Percentiles rank a stretch among this genome's conserved stretches.
phyloP scores from a whole-genome alignment of 331 rosid species.

The Acacia concinna region DNA sequence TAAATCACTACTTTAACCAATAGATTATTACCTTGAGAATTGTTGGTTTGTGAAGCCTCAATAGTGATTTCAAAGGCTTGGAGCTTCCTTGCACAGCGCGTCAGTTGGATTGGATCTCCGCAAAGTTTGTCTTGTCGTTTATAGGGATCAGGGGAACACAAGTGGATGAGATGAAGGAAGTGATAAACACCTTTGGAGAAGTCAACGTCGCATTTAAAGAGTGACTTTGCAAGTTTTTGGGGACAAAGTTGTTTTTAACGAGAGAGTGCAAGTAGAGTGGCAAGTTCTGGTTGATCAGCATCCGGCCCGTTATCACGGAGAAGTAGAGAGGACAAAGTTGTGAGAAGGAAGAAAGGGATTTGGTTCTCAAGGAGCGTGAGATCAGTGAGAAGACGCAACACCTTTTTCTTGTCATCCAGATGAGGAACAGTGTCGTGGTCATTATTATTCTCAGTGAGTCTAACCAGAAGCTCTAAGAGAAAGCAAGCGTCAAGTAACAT shows the following conservation, averaged over 20 bases:
- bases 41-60: neutral
- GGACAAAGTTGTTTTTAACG: neutral
- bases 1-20: no score
- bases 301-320: accelerated
- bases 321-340: neutral
- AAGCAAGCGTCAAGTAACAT: constrained; percentile 25
- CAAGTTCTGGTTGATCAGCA: neutral
- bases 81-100: neutral
- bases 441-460: neutral
- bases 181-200: neutral
- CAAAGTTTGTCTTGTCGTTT: no score
- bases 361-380: constrained; percentile 38
- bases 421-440: neutral
- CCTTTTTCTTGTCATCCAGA: neutral
- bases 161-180: neutral
- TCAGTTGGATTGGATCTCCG: neutral
- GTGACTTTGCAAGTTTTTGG: neutral
- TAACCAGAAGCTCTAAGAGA: neutral
- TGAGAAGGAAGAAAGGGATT: constrained; percentile 35
- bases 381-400: constrained; percentile 14
- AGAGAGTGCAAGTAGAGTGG: neutral
- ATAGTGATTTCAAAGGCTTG: neutral
- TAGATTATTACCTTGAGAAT: neutral
- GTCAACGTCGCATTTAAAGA: neutral
- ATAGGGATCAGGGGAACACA: neutral